phyloP scores from a whole-genome alignment of 2,329 filamentous ascomycete genomes.

The Karstenula rhodostoma region DNA sequence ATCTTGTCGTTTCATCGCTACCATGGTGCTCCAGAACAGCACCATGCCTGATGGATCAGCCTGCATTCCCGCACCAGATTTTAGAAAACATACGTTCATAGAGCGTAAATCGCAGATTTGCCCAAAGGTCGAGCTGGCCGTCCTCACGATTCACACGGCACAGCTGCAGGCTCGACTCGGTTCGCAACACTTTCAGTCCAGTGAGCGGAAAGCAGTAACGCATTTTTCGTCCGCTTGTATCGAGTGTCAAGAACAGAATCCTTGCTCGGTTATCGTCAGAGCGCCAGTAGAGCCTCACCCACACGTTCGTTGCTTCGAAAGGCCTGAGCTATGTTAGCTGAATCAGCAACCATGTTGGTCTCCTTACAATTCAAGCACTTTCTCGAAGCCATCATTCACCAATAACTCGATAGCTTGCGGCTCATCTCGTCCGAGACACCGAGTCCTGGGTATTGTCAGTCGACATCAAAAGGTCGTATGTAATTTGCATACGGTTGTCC shows the following conservation, averaged over 20 bases:
- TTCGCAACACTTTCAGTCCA: conserved; percentile 53
- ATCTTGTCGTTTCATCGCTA: conserved; percentile 67
- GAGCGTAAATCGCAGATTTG: conserved; percentile 61
- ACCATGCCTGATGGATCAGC: conserved; percentile 58
- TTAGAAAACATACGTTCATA: conserved; percentile 59
- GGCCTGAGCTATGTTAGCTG: conserved; percentile 42
- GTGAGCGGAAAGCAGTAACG: conserved; percentile 61
- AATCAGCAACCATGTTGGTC: background rate
- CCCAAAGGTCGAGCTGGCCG: conserved; percentile 59
- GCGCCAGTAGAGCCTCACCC: conserved; percentile 61
- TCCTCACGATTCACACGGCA: conserved; percentile 51
- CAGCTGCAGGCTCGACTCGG: conserved; percentile 52
- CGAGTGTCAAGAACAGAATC: conserved; percentile 61
- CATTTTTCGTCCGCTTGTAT: conserved; percentile 50
- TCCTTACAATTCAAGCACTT: conserved; percentile 49
- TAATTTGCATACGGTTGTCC: conserved; percentile 29
- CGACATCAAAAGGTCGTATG: background rate
- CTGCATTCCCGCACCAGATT: background rate
- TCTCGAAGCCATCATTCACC: conserved; percentile 51
- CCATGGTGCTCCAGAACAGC: conserved; percentile 64
- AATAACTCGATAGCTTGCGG: conserved; percentile 45
- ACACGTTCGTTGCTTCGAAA: conserved; percentile 58
- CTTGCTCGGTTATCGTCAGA: conserved; percentile 60
- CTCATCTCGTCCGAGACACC: conserved; percentile 47
- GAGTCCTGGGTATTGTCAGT: conserved; percentile 32